Evolutionary conservation across 2,329 filamentous ascomycete species (phyloP).

Genomic region (Plenodomus lindquistii): DNA sequence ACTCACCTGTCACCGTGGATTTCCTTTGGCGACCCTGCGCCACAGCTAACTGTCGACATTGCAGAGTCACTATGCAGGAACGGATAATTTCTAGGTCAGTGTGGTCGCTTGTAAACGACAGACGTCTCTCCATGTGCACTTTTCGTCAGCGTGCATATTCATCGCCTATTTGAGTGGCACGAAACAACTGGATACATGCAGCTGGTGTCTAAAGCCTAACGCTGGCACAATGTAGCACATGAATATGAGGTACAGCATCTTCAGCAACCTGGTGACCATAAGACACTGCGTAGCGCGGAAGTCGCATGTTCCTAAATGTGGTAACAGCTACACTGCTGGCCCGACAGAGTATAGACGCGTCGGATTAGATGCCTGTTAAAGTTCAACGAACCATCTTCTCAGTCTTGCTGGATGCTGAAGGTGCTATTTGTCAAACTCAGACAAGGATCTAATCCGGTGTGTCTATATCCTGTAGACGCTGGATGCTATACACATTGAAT

Average conservation of each 20-base stretch:
- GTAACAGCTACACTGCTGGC: background rate
- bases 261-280: background rate
- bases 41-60: background rate
- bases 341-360: too few species aligned
- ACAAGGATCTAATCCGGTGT: too few species aligned
- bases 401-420: too few species aligned
- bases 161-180: background rate
- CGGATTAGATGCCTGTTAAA: too few species aligned
- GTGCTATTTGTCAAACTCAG: too few species aligned
- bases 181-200: too few species aligned
- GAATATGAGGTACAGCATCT: background rate
- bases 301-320: background rate
- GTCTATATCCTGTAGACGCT: too few species aligned
- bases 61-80: background rate
- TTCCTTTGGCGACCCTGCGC: background rate
- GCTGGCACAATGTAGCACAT: background rate
- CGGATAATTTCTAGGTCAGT: background rate
- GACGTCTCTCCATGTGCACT: background rate
- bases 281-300: background rate
- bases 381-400: too few species aligned
- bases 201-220: background rate
- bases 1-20: background rate
- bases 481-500: background rate
- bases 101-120: too few species aligned
- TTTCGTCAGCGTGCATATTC: background rate